Evolutionary conservation across 2,329 filamentous ascomycete genomes (phyloP).

Genomic region (Aspergillus thermomutatus): DNA sequence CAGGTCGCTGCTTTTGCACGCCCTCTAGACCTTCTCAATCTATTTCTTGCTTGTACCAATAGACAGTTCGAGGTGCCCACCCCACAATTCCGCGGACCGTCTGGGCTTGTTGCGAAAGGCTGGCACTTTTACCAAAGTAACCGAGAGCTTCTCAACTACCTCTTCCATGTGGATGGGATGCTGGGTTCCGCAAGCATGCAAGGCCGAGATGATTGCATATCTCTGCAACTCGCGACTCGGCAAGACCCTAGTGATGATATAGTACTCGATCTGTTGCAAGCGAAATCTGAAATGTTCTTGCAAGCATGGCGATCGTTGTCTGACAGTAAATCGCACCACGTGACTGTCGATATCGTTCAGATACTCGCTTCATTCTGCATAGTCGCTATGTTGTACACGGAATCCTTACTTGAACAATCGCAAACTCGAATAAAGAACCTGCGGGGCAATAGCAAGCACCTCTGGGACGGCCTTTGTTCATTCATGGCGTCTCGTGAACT

Average conservation of each 20-base stretch:
- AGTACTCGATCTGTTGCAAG: slow-evolving; percentile 45
- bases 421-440: slow-evolving; percentile 29
- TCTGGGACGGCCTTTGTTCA: slow-evolving; percentile 37
- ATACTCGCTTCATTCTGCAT: slow-evolving; percentile 50
- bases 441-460: slow-evolving; percentile 21
- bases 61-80: slow-evolving; percentile 29
- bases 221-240: slow-evolving; percentile 23
- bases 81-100: slow-evolving; percentile 21
- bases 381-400: slow-evolving; percentile 36
- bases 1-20: slow-evolving; percentile 62
- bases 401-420: slow-evolving; percentile 30
- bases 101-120: slow-evolving; percentile 31
- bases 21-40: slow-evolving; percentile 62
- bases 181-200: slow-evolving; percentile 23
- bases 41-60: slow-evolving; percentile 70
- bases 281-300: slow-evolving; percentile 45
- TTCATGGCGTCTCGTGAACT: slow-evolving; percentile 28
- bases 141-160: slow-evolving; percentile 45
- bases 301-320: slow-evolving; percentile 44
- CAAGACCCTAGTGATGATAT: slow-evolving; percentile 33
- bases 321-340: slow-evolving; percentile 41
- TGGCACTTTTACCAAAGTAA: slow-evolving; percentile 43
- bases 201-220: slow-evolving; percentile 18
- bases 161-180: slow-evolving; percentile 40
- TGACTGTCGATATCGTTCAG: slow-evolving; percentile 50